Evolutionary conservation across 306 rosid genomes (phyloP).

Genomic region (Mimosa pudica): DNA sequence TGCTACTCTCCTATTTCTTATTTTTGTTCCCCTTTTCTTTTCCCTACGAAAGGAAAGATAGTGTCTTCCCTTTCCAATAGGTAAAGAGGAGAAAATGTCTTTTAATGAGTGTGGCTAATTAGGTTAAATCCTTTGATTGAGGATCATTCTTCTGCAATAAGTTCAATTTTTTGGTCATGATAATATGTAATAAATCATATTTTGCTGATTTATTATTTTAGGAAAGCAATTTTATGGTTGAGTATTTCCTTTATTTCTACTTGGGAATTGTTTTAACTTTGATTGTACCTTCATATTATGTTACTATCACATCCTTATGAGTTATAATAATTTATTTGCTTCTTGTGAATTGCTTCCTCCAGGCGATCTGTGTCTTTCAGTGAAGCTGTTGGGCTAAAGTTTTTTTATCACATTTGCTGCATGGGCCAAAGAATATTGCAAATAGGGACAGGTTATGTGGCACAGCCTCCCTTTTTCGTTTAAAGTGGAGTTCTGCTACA

Average conservation of each 20-base stretch:
- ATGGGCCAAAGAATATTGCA: slow-evolving; percentile 52
- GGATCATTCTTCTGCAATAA: not conserved
- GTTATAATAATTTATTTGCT: slow-evolving; percentile 37
- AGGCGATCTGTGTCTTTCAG: slow-evolving; percentile 48
- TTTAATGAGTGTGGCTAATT: too few relatives aligned
- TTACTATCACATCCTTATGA: slow-evolving; percentile 3
- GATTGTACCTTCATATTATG: not conserved
- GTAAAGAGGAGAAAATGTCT: not conserved
- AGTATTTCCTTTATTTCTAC: not conserved
- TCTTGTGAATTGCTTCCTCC: slow-evolving; percentile 50
- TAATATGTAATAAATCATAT: not conserved
- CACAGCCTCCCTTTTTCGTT: not conserved
- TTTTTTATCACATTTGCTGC: slow-evolving; percentile 48
- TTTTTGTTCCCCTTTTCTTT: too few relatives aligned
- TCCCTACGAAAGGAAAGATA: too few relatives aligned
- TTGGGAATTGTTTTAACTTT: not conserved
- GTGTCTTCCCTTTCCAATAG: too few relatives aligned
- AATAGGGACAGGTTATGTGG: slow-evolving; percentile 43
- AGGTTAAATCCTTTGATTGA: too few relatives aligned
- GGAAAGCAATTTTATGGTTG: slow-evolving; percentile 2
- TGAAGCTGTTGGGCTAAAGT: slow-evolving; percentile 45
- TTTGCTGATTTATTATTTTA: not conserved
- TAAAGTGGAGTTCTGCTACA: not conserved
- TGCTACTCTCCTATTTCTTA: too few relatives aligned
- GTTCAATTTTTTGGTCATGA: not conserved